Conservation (phyloP, 495 filamentous ascomycete species). For the Astrothelium macrocarpum region DNA sequence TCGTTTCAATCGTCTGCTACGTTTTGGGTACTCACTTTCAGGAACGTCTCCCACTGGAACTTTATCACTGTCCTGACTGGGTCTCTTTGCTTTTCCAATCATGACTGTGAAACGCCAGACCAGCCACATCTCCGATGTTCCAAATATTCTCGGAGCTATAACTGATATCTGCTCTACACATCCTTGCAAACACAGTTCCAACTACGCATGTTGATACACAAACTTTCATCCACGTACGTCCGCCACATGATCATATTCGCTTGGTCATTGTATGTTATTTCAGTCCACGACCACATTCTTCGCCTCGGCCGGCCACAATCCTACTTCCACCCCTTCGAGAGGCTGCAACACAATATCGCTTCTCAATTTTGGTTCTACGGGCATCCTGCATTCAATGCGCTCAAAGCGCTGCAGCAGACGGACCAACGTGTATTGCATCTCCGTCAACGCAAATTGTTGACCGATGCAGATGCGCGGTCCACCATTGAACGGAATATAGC, state of each 20-base stretch:
- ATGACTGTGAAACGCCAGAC: too few species aligned
- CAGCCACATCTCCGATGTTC: neutral
- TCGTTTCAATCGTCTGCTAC: too few species aligned
- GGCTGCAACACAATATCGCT: constrained; percentile 60
- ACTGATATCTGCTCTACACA: neutral
- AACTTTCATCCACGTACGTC: too few species aligned
- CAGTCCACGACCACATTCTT: too few species aligned
- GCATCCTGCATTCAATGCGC: constrained; percentile 42
- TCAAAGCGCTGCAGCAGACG: constrained; percentile 40
- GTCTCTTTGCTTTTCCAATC: too few species aligned
- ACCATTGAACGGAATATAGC: constrained; percentile 51
- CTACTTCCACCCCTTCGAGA: constrained; percentile 49
- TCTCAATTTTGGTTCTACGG: constrained; percentile 45
- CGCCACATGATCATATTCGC: too few species aligned
- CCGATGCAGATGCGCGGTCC: constrained; percentile 85
- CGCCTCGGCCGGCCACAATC: constrained; percentile 40
- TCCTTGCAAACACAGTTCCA: too few species aligned
- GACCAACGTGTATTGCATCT: constrained; percentile 34
- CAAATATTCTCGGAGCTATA: neutral
- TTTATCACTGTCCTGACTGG: too few species aligned
- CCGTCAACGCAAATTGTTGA: constrained; percentile 39
- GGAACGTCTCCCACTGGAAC: too few species aligned
- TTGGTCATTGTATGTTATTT: too few species aligned
- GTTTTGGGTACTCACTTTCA: too few species aligned
- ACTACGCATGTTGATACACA: too few species aligned